phyloP scores from a whole-genome alignment of 2,329 filamentous ascomycete genomes.

The Calonectria honghensis region DNA sequence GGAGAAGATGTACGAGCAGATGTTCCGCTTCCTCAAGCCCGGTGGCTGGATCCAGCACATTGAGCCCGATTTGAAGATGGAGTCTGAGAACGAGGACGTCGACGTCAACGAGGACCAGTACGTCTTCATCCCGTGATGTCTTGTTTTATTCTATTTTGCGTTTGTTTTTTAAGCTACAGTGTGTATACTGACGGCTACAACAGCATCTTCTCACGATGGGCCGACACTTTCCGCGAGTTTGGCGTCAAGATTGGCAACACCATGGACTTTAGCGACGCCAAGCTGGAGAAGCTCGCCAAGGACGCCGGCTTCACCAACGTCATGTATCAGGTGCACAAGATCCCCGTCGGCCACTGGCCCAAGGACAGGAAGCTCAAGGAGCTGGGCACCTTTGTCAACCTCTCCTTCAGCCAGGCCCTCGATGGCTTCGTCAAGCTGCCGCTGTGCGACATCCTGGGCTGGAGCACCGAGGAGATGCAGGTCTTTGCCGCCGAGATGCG shows the following conservation, averaged over 20 bases:
- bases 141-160: background rate
- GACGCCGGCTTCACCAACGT: conserved; percentile 38
- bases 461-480: conserved; percentile 50
- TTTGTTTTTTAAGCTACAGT: rapidly evolving
- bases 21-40: conserved; percentile 48
- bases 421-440: conserved; percentile 52
- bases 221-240: conserved; percentile 40
- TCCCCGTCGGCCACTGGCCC: conserved; percentile 49
- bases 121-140: rapidly evolving
- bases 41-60: conserved; percentile 54
- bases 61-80: conserved; percentile 51
- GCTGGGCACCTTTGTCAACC: conserved; percentile 47
- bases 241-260: conserved; percentile 45
- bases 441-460: conserved; percentile 47
- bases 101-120: conserved; percentile 47
- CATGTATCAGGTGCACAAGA: conserved; percentile 40
- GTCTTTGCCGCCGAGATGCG: conserved; percentile 51
- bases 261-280: conserved; percentile 47
- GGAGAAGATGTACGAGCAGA: conserved; percentile 47
- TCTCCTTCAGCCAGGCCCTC: conserved; percentile 50
- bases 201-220: conserved; percentile 50
- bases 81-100: conserved; percentile 37
- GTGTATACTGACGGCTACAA: rapidly evolving
- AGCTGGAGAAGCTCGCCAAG: conserved; percentile 46
- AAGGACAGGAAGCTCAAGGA: conserved; percentile 51